Percentiles rank a stretch among this genome's conserved stretches.
Conservation (phyloP, 1,284 basidiomycete genomes). For the Sporisorium iseilematis-ciliati region DNA sequence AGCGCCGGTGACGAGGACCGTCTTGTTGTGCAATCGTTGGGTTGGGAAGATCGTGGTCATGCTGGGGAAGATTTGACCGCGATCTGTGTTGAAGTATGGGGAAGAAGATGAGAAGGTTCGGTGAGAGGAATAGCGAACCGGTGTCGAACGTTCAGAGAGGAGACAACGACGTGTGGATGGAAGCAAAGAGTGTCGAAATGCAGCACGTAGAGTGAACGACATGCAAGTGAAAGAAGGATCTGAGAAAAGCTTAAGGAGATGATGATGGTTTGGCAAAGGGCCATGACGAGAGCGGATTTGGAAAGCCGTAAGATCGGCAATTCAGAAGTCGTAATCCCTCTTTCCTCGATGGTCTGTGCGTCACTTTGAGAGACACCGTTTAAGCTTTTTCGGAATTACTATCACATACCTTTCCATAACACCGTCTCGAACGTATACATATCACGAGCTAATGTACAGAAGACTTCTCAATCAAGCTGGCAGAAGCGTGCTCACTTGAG, state of each 20-base stretch:
- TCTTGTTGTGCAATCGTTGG: constrained; percentile 78
- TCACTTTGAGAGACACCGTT: no score
- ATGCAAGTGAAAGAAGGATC: constrained; percentile 18
- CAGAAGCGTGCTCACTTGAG: no score
- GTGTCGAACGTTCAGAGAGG: not conserved
- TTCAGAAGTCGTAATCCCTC: no score
- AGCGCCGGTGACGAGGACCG: constrained; percentile 86
- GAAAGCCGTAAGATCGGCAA: no score
- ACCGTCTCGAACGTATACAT: no score
- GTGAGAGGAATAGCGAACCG: not conserved
- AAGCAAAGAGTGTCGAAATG: constrained; percentile 17
- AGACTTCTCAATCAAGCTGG: no score
- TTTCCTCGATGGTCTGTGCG: no score
- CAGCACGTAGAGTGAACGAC: constrained; percentile 32
- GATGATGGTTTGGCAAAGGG: not conserved
- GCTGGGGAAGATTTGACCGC: constrained; percentile 44
- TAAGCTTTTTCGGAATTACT: no score
- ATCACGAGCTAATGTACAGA: no score
- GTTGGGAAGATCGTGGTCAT: constrained; percentile 58
- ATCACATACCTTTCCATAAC: no score
- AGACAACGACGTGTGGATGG: constrained; percentile 11
- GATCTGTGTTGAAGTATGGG: constrained; percentile 2
- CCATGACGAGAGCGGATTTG: no score
- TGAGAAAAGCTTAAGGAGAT: not conserved
- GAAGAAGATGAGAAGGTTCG: constrained; percentile 18